These are phyloP conservation scores for Torrubiella hemipterigena DNA, from an alignment of 2,329 filamentous ascomycete genomes.

Conservation along the genomic window DNA sequence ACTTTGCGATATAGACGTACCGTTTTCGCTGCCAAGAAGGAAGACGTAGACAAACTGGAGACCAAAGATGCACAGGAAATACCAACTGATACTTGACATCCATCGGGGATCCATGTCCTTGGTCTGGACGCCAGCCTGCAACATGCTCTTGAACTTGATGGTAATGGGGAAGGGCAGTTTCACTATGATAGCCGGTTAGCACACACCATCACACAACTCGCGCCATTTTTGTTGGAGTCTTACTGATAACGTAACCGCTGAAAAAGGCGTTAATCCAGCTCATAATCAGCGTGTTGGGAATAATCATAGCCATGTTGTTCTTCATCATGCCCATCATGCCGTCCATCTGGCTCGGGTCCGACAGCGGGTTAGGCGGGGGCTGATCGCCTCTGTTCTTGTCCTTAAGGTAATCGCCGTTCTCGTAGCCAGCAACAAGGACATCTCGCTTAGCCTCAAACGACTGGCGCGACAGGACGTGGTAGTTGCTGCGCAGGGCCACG, in stretches of 20 bases:
- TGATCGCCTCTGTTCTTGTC: constrained; percentile 78
- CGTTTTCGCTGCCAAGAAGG: constrained; percentile 88
- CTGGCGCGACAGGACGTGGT: constrained; percentile 62
- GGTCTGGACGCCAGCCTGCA: constrained; percentile 92
- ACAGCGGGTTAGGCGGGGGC: constrained; percentile 85
- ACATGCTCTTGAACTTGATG: constrained; percentile 98
- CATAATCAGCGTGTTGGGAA: constrained; percentile 98
- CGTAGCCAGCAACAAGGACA: constrained; percentile 67
- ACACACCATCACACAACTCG: background rate
- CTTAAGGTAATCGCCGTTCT: constrained; percentile 80
- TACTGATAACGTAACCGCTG: constrained; percentile 93
- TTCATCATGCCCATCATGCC: constrained; percentile 99
- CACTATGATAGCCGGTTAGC: constrained; percentile 46
- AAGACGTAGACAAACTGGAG: constrained; percentile 96
- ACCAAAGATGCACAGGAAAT: constrained; percentile 94
- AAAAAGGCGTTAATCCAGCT: constrained; percentile 99
- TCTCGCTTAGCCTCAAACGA: constrained; percentile 75
- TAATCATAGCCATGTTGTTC: constrained; percentile 99
- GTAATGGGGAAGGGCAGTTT: constrained; percentile 96
- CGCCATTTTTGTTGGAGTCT: no score
- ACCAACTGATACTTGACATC: constrained; percentile 98
- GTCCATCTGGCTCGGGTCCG: constrained; percentile 93
- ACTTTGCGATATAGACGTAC: constrained; percentile 37
- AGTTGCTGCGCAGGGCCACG: constrained; percentile 73
- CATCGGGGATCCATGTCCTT: constrained; percentile 93